phyloP scores from a whole-genome alignment of 768 basidiomycete species.

The Leccinum subtestaceum region DNA sequence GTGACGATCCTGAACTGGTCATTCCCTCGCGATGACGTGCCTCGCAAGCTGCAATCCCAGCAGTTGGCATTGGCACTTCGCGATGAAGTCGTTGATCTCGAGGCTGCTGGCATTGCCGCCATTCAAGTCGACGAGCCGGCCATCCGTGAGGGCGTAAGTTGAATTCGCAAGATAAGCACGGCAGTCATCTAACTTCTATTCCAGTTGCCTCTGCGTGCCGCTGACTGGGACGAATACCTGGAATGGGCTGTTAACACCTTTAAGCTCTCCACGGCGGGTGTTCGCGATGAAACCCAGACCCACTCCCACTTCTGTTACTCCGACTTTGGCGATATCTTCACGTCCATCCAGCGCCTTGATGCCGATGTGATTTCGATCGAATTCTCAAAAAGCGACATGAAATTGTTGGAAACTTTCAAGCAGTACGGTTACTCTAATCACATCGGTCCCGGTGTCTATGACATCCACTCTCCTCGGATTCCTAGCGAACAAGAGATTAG shows the following conservation, averaged over 20 bases:
- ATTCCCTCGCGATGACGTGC: constrained; percentile 98
- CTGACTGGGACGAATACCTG: constrained; percentile 96
- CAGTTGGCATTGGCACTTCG: constrained; percentile 97
- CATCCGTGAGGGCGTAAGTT: constrained; percentile 92
- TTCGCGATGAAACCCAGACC: constrained; percentile 89
- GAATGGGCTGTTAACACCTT: constrained; percentile 99
- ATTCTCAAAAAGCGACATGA: constrained; percentile 98
- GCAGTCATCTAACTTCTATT: constrained; percentile 1
- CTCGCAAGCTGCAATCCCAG: constrained; percentile 95
- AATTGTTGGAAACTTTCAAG: constrained; percentile 93
- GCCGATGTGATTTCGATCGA: constrained; percentile 99
- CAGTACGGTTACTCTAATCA: constrained; percentile 93
- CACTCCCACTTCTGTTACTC: constrained; percentile 99
- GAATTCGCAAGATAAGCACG: not conserved
- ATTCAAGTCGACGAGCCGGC: constrained; percentile 99
- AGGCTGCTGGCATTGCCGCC: constrained; percentile 93
- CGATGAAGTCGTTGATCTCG: constrained; percentile 96
- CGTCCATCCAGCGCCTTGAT: constrained; percentile 93
- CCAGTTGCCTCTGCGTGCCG: constrained; percentile 91
- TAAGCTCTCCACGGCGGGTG: constrained; percentile 95
- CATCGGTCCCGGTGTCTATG: constrained; percentile 98
- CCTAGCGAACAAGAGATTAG: constrained; percentile 91
- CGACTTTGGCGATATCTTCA: constrained; percentile 98
- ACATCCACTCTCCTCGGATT: constrained; percentile 99
- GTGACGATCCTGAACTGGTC: constrained; percentile 99